These are phyloP conservation scores for Trypanosoma lewisi DNA, from an alignment of 208 protist species.

Conservation along the genomic window DNA sequence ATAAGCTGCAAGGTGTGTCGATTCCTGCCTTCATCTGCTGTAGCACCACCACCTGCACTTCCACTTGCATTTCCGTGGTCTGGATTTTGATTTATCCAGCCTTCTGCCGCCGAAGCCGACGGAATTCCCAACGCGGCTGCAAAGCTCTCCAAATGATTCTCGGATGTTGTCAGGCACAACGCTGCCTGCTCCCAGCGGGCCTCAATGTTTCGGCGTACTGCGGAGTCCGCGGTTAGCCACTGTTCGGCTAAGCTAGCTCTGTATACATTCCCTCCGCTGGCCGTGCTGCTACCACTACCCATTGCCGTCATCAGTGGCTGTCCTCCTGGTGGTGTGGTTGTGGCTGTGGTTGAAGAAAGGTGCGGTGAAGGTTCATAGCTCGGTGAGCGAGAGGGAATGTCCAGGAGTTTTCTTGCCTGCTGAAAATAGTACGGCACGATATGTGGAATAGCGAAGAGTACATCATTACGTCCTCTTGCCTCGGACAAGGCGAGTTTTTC, in stretches of 20 bases:
- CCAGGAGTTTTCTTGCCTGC: slow-evolving; percentile 47
- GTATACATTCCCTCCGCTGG: background rate
- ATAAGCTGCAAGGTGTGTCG: slow-evolving; percentile 1
- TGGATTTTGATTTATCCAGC: slow-evolving; percentile 5
- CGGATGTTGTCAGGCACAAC: slow-evolving; percentile 17
- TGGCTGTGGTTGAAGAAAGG: slow-evolving; percentile 2
- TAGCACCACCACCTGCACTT: slow-evolving; percentile 1
- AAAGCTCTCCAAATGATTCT: slow-evolving; percentile 27
- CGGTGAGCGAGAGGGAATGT: slow-evolving; percentile 43
- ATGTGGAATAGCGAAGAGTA: slow-evolving; percentile 61
- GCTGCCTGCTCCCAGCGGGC: slow-evolving; percentile 30
- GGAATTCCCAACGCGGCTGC: slow-evolving; percentile 19
- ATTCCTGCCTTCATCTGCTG: slow-evolving; percentile 18
- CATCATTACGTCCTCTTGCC: slow-evolving; percentile 41
- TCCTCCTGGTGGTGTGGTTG: no score
- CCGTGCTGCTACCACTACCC: no score
- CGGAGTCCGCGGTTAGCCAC: slow-evolving; percentile 15
- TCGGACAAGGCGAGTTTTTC: slow-evolving; percentile 53
- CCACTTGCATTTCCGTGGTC: slow-evolving; percentile 3
- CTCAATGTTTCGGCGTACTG: slow-evolving; percentile 12
- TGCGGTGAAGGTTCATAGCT: slow-evolving; percentile 29
- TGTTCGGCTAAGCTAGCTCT: slow-evolving; percentile 14
- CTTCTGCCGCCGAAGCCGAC: slow-evolving; percentile 6
- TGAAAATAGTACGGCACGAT: slow-evolving; percentile 61
- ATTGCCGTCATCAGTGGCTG: background rate